Base-by-base conservation (phyloP, 2,329 filamentous ascomycete species). In the Fusarium incarnatum region DNA sequence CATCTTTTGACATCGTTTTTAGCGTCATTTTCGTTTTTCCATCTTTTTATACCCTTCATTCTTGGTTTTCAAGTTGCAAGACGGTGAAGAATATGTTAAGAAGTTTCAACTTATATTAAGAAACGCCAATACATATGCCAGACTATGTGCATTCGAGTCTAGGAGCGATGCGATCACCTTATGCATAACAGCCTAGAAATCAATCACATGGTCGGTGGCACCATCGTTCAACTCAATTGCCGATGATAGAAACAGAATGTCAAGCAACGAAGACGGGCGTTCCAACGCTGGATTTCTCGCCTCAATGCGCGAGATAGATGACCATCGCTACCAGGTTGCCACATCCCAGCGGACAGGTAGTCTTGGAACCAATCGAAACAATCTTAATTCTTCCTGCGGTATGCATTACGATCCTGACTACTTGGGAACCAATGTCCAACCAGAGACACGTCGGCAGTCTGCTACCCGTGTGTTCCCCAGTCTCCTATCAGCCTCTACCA, bases 281-380 rank as follows among this genome's bases (percentile, higher is more conserved):
- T 22, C 79, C 70, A 83, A 77, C 52, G 80, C 87, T 56, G 87
- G 90, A 74, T 93, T 91, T 81, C 88, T 89, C 79, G 90, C 91
- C 59, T 91, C 92, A 13, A 88, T 94, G 66, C 91, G 91, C 65
- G 91, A 94, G 78, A 87, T 98, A 47, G 94, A 98, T 78, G 94
- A 98, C 79, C 94, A 98, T 82, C 92, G 93, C 61, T 84, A 89
- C 77, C 91, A 92, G 7, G 80, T 85, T 28, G 87, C 89, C 40
- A 80, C 89, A 44, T 80, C 82, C 27, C 87, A 89, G 34, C 85
- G 87, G 20, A 82, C 37, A 13, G 37, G 13, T 13, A n/a, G 16
- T 20, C 37, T 41, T 7, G 6, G n/a, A 6, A 41, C 86, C 60
- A 88, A 92, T 58, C 87, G 92, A 57, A 91, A 92, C 41, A 94